These are phyloP conservation scores for Xylaria cubensis DNA, from an alignment of 495 filamentous ascomycete species.

Conservation along the genomic window DNA sequence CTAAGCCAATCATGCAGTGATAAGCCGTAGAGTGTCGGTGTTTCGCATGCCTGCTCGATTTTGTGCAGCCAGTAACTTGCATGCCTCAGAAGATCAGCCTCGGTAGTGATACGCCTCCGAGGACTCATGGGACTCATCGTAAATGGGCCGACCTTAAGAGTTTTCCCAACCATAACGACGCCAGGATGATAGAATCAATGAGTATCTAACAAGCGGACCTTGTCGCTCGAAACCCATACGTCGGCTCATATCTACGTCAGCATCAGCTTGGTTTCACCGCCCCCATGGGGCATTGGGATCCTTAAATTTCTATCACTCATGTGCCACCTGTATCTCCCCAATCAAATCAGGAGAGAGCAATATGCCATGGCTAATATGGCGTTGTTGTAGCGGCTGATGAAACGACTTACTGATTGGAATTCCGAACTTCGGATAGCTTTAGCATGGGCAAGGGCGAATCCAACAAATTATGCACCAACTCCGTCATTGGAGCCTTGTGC, in stretches of 20 bases:
- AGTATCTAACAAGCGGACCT: not conserved
- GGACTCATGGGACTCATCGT: not conserved
- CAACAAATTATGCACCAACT: not conserved
- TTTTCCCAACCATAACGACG: slow-evolving; percentile 7
- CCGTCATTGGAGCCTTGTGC: slow-evolving; percentile 2
- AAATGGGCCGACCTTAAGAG: not conserved
- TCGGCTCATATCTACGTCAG: slow-evolving; percentile 16
- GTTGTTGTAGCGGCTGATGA: not conserved
- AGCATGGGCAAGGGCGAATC: slow-evolving; percentile 8
- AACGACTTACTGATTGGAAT: not conserved
- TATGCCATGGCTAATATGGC: not conserved
- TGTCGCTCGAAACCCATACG: not conserved
- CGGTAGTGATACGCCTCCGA: not conserved
- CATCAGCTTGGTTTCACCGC: not conserved
- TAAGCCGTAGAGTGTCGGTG: slow-evolving; percentile 8
- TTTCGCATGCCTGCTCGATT: slow-evolving; percentile 21
- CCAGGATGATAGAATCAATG: not conserved
- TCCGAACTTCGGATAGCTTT: not conserved
- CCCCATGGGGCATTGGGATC: not conserved
- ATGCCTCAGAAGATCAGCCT: slow-evolving; percentile 11
- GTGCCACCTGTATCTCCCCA: slow-evolving; percentile 16
- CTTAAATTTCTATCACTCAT: slow-evolving; percentile 4
- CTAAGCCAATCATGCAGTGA: slow-evolving; percentile 4
- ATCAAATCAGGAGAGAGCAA: not conserved
- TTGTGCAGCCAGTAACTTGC: slow-evolving; percentile 19